phyloP scores from a whole-genome alignment of 148 eudicot species.

The Polygonum maritimum region DNA sequence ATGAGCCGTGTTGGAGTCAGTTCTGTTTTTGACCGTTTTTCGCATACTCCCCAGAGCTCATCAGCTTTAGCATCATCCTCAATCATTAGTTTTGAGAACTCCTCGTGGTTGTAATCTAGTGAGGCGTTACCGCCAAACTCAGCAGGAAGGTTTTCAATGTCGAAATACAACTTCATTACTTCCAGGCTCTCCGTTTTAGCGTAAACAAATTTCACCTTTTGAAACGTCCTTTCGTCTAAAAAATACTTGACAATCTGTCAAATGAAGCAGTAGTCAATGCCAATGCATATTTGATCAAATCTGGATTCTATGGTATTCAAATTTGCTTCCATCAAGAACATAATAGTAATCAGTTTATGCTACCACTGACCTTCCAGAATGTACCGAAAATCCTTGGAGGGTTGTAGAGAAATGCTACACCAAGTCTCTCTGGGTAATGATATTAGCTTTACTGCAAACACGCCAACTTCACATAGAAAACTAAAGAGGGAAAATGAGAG shows the following conservation, averaged over 20 bases:
- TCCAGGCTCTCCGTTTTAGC: slow-evolving; percentile 8
- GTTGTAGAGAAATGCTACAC: slow-evolving; percentile 52
- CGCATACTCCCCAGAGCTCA: neutral
- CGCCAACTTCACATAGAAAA: neutral
- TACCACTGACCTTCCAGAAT: slow-evolving; percentile 53
- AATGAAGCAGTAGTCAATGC: neutral
- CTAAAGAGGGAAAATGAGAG: neutral
- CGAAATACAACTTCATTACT: slow-evolving; percentile 5
- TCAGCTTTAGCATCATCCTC: slow-evolving; percentile 4
- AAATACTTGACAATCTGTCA: slow-evolving; percentile 11
- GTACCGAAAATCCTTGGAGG: slow-evolving; percentile 83
- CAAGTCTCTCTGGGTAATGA: slow-evolving; percentile 95
- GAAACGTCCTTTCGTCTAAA: slow-evolving; percentile 2
- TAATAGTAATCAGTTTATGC: neutral
- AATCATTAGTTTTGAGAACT: slow-evolving; percentile 7
- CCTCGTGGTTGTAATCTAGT: slow-evolving; percentile 7
- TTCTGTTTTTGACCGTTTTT: neutral
- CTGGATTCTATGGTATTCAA: neutral
- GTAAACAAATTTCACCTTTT: slow-evolving; percentile 9
- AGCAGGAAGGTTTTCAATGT: slow-evolving; percentile 11
- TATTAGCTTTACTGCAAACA: slow-evolving; percentile 1
- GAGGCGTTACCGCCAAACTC: slow-evolving; percentile 6
- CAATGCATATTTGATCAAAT: neutral
- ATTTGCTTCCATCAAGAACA: neutral
- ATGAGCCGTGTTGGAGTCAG: neutral